phyloP scores from a whole-genome alignment of 2,329 filamentous ascomycete species.

The Ilyonectria sp. region DNA sequence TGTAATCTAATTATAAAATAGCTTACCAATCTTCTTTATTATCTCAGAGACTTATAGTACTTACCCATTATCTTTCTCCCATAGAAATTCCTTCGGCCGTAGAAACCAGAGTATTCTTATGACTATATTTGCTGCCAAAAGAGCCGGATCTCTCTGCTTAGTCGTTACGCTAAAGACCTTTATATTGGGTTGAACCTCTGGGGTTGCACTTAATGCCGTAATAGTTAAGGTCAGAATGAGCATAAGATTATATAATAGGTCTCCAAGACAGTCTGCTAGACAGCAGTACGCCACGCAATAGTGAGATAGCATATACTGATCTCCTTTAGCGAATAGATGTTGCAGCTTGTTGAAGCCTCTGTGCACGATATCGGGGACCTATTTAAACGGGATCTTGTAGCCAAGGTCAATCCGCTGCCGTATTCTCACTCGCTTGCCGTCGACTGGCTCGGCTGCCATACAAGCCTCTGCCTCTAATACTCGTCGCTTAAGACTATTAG shows the following conservation, averaged over 20 bases:
- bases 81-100: neutral
- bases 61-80: neutral
- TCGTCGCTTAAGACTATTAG: slow-evolving; percentile 3
- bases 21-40: slow-evolving; percentile 13
- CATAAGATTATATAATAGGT: slow-evolving; percentile 13
- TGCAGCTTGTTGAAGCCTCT: neutral
- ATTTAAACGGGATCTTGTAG: neutral
- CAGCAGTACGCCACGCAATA: neutral
- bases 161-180: neutral
- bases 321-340: slow-evolving; percentile 2
- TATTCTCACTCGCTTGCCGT: neutral
- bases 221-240: neutral
- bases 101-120: slow-evolving; percentile 21
- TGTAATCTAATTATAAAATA: neutral
- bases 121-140: slow-evolving; percentile 5
- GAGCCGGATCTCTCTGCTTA: neutral
- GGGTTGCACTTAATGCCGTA: neutral
- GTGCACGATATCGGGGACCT: neutral
- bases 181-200: slow-evolving; percentile 1
- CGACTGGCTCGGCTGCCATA: neutral
- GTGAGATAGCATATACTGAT: neutral
- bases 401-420: slow-evolving; percentile 3
- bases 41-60: slow-evolving; percentile 9
- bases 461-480: slow-evolving; percentile 10
- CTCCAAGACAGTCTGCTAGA: neutral